Conservation (phyloP, 768 basidiomycete species). For the Suillus subaureus region DNA sequence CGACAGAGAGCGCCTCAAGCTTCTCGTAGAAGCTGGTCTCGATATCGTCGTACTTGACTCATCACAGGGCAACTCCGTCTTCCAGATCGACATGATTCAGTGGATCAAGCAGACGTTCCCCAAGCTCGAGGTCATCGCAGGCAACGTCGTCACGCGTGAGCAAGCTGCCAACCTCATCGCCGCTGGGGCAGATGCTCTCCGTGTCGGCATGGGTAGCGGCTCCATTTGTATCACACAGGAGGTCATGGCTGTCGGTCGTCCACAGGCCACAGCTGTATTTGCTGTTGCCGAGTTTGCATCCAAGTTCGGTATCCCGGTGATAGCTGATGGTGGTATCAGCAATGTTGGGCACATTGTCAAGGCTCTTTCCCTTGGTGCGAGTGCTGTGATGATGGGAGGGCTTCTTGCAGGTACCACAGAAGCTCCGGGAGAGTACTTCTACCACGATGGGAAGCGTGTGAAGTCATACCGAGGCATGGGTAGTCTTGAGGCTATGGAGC, state of each 20-base stretch:
- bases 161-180: slow-evolving; percentile 93
- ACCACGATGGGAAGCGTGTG: slow-evolving; percentile 97
- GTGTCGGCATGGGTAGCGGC: slow-evolving; percentile 97
- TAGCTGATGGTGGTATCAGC: slow-evolving; percentile 93
- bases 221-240: slow-evolving; percentile 99
- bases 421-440: slow-evolving; percentile 98
- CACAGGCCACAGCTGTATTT: slow-evolving; percentile 98
- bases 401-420: slow-evolving; percentile 95
- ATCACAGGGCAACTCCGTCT: slow-evolving; percentile 94
- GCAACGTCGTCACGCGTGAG: slow-evolving; percentile 97
- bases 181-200: slow-evolving; percentile 94
- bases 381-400: slow-evolving; percentile 99
- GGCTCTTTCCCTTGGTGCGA: slow-evolving; percentile 90
- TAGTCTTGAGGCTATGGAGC: slow-evolving; percentile 90
- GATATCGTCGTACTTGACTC: slow-evolving; percentile 96
- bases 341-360: slow-evolving; percentile 99
- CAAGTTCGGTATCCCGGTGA: slow-evolving; percentile 94
- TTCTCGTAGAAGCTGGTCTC: slow-evolving; percentile 92
- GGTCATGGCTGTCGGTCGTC: slow-evolving; percentile 98
- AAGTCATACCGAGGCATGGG: slow-evolving; percentile 99
- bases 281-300: slow-evolving; percentile 91
- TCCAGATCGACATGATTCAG: slow-evolving; percentile 90
- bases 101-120: slow-evolving; percentile 92
- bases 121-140: slow-evolving; percentile 89
- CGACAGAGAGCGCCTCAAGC: slow-evolving; percentile 80